These are phyloP conservation scores for Penicillium steckii DNA, from an alignment of 495 filamentous ascomycete species.

Conservation along the genomic window DNA sequence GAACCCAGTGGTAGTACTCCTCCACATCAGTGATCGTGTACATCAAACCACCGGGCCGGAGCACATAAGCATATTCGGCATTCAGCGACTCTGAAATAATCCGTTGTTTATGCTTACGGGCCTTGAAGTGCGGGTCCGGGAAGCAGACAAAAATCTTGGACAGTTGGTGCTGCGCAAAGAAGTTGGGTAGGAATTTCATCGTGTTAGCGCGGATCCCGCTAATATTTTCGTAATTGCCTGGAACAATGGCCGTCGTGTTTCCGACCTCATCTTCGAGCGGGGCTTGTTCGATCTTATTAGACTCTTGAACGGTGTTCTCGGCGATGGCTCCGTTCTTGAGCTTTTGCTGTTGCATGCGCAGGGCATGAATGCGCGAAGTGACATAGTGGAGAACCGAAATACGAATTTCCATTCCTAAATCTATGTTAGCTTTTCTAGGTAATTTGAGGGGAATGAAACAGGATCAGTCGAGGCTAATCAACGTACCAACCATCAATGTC, in stretches of 20 bases:
- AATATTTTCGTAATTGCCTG: conserved; percentile 74
- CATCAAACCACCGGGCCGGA: conserved; percentile 77
- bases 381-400: conserved; percentile 86
- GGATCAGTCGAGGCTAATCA: not conserved
- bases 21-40: conserved; percentile 98
- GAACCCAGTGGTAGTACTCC: conserved; percentile 91
- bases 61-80: conserved; percentile 88
- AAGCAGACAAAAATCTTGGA: conserved; percentile 95
- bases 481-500: conserved; percentile 73
- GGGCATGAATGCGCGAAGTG: conserved; percentile 75
- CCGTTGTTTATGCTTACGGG: conserved; percentile 91
- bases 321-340: conserved; percentile 22
- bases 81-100: conserved; percentile 88
- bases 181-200: conserved; percentile 98
- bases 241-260: conserved; percentile 22
- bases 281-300: not conserved
- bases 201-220: conserved; percentile 85
- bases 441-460: not conserved
- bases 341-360: conserved; percentile 65
- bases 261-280: conserved; percentile 33
- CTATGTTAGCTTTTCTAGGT: not conserved
- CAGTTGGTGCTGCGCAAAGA: conserved; percentile 75
- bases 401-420: conserved; percentile 83
- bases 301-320: conserved; percentile 1
- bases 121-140: conserved; percentile 97